These are phyloP conservation scores for Cercis canadensis DNA, from an alignment of 306 rosid genomes.

Conservation along the genomic window DNA sequence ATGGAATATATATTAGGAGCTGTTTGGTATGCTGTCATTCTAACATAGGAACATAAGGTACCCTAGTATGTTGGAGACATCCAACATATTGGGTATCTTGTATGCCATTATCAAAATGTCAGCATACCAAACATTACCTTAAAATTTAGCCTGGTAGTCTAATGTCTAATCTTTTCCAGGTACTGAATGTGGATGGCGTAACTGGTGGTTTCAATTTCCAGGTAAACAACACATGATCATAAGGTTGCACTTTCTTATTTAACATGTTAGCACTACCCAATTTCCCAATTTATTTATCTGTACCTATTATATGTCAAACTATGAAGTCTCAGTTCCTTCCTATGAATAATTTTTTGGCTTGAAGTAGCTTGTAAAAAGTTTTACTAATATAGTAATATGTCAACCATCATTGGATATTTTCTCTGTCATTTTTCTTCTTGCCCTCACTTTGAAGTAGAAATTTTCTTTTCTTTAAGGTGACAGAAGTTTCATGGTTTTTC, in stretches of 20 bases:
- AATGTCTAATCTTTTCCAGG: slow-evolving; percentile 52
- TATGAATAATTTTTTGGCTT: slow-evolving; percentile 13
- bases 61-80: too few species aligned
- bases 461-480: too few species aligned
- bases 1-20: not conserved
- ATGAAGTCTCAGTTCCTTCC: slow-evolving; percentile 18
- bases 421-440: slow-evolving; percentile 9
- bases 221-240: slow-evolving; percentile 51
- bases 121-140: too few species aligned
- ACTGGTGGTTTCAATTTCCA: slow-evolving; percentile 98
- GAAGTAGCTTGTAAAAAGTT: not conserved
- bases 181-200: slow-evolving; percentile 84
- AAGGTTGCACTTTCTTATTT: slow-evolving; percentile 1
- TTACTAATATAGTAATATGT: slow-evolving; percentile 16
- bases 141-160: slow-evolving; percentile 23
- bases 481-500: too few species aligned
- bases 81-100: too few species aligned
- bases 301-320: not conserved
- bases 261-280: not conserved
- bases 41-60: too few species aligned
- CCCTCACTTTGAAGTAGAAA: not conserved
- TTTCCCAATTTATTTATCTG: not conserved
- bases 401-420: slow-evolving; percentile 19
- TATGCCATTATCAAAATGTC: too few species aligned
- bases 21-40: too few species aligned